Evolutionary conservation across 805 yeast genomes (phyloP).

Genomic region (Isabelozyma gotoi): DNA sequence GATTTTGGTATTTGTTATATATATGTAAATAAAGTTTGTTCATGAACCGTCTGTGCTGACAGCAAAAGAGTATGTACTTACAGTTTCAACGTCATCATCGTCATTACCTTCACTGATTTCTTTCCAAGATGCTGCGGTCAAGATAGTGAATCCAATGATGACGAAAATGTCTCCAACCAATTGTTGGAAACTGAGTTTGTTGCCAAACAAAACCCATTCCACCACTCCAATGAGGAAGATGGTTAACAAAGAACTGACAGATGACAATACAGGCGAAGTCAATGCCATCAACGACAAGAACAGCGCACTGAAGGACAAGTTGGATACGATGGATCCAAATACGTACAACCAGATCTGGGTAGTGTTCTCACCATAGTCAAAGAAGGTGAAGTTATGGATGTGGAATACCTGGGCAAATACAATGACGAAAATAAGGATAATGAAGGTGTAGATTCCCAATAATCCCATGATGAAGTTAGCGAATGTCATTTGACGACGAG

Average conservation of each 20-base stretch:
- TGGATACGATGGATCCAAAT: conserved; percentile 55
- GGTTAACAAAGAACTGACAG: conserved; percentile 67
- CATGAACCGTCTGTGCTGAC: conserved; percentile 22
- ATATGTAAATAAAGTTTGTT: not conserved
- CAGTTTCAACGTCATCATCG: conserved; percentile 43
- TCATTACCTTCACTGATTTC: conserved; percentile 55
- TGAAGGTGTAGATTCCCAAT: conserved; percentile 59
- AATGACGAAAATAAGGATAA: conserved; percentile 49
- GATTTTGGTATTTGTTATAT: too few species aligned
- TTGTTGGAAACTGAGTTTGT: conserved; percentile 54
- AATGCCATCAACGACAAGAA: conserved; percentile 78
- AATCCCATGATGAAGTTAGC: conserved; percentile 73
- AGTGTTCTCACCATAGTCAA: conserved; percentile 40
- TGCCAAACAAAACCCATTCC: conserved; percentile 69
- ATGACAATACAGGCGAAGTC: conserved; percentile 81
- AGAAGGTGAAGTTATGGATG: conserved; percentile 57
- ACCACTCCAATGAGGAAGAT: conserved; percentile 76
- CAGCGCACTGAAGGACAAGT: conserved; percentile 66
- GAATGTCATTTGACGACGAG: conserved; percentile 73
- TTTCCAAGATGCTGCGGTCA: conserved; percentile 65
- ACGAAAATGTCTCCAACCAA: conserved; percentile 69
- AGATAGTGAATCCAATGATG: conserved; percentile 63
- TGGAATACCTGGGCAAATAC: conserved; percentile 52
- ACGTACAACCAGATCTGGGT: conserved; percentile 46
- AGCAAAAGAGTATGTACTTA: conserved; percentile 43